Evolutionary conservation across 495 filamentous ascomycete species (phyloP), one percentile per base, ranked within the genome.

Genomic region (Hypoxylon lienhwacheense): DNA sequence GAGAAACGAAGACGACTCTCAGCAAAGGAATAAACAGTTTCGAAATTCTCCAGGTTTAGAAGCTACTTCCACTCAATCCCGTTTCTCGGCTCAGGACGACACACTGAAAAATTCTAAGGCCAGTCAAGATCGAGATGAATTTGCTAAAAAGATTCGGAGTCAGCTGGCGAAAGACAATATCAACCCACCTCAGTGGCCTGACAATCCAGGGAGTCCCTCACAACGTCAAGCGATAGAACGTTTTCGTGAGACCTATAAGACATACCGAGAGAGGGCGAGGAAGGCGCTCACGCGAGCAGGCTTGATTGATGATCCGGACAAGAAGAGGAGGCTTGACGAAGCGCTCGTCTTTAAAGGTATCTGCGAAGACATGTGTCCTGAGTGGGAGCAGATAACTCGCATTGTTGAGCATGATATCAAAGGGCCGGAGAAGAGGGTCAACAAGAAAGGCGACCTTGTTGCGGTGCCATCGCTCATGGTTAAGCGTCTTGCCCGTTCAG

Each of bases 301-400:
- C 7, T 78, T 88, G 16, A 87, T 97, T 68, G 89, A 93, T 42
- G 91, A 99, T 64, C 95, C 95, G 0, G 85, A 95, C 34, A 88
- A 89, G 65, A 86, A 84, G 7, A 87, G 86, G 40, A 83, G 78
- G 26, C 79, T 97, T 24, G 82, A 86, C 31, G 82, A 96, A 51
- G 91, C 93, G 3, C 88, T 97, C 33, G 86, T 86, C 2, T 91
- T 90, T 14, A 85, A 89, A 46, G 93, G 92, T 7, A 92, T 87
- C 45, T 97, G 91, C 64, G 82, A 87, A 56, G 85, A 89, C 52
- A 97, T 96, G 91, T 99, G 95, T 68, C 89, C 95, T 0, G 85
- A 92, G 56, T 96, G 84, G 63, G 95, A 99, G 71, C 76, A 85
- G 28, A 79, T 91, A 10, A 81, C 86, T 24, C 82, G 91, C 14